Evolutionary conservation across 768 basidiomycete species (phyloP).

Genomic region (Boletus tylopilopsis): DNA sequence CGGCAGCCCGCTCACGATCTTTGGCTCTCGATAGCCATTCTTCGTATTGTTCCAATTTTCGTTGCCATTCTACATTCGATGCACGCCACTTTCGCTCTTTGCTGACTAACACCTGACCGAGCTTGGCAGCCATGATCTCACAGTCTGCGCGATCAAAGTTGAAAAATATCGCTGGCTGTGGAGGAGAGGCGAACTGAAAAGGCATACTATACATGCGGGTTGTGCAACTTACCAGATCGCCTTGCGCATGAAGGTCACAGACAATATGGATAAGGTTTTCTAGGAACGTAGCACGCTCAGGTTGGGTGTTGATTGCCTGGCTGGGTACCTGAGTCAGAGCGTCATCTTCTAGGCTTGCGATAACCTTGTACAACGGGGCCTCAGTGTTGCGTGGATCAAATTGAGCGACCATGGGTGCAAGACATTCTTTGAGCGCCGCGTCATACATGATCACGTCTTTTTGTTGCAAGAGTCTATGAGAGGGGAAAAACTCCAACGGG

Average conservation of each 20-base stretch:
- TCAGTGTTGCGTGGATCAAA: constrained; percentile 33
- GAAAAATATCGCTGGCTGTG: constrained; percentile 65
- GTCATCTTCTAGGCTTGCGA: constrained; percentile 39
- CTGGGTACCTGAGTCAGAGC: constrained; percentile 23
- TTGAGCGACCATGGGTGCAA: constrained; percentile 36
- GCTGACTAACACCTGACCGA: constrained; percentile 35
- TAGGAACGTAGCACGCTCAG: constrained; percentile 31
- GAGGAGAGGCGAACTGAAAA: neutral
- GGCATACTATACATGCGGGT: neutral
- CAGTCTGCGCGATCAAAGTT: constrained; percentile 59
- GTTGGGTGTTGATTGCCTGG: constrained; percentile 31
- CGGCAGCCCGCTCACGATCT: constrained; percentile 43
- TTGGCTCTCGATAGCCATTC: constrained; percentile 45
- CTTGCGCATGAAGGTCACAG: constrained; percentile 51
- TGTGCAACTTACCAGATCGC: constrained; percentile 46
- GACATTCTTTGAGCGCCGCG: constrained; percentile 41
- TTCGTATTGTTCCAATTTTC: constrained; percentile 50
- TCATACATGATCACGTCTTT: constrained; percentile 63
- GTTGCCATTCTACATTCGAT: constrained; percentile 44
- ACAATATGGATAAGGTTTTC: constrained; percentile 49
- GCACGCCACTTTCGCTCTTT: constrained; percentile 51
- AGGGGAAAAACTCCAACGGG: constrained; percentile 45
- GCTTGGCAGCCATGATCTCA: constrained; percentile 45
- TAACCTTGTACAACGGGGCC: constrained; percentile 37
- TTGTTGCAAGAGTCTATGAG: constrained; percentile 44